Evolutionary conservation across 257 asterid species (phyloP).

Genomic region (Petrea volubilis): DNA sequence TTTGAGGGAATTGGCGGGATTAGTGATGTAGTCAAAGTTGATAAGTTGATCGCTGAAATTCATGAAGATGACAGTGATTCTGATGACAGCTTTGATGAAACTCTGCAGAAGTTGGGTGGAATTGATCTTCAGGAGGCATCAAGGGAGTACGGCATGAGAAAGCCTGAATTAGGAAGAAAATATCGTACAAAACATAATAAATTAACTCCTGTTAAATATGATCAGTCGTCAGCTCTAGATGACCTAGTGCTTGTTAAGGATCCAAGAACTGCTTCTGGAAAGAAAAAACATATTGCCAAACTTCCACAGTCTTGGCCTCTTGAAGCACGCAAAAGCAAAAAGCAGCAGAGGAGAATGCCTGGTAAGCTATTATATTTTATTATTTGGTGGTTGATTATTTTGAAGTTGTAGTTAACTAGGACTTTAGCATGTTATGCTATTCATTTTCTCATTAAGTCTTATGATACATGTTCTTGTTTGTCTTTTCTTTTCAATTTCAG

Average conservation of each 20-base stretch:
- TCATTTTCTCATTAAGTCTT: not conserved
- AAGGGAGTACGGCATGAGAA: conserved; percentile 30
- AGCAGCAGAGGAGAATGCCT: conserved; percentile 49
- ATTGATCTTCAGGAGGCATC: conserved; percentile 88
- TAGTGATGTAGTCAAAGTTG: conserved; percentile 47
- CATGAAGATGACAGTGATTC: too few relatives aligned
- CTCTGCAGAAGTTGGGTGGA: conserved; percentile 67
- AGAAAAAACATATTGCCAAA: conserved; percentile 63
- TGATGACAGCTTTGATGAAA: conserved; percentile 44
- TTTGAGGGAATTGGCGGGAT: conserved; percentile 77
- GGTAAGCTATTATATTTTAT: conserved; percentile 27
- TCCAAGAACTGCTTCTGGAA: conserved; percentile 69
- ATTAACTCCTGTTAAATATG: conserved; percentile 33
- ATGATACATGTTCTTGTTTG: not conserved
- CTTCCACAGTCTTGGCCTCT: conserved; percentile 69
- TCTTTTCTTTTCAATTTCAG: not conserved
- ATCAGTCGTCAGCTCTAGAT: conserved; percentile 48
- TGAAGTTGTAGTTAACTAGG: not conserved
- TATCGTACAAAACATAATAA: conserved; percentile 25
- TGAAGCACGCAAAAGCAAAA: conserved; percentile 61
- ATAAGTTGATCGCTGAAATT: conserved; percentile 53
- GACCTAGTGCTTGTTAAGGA: conserved; percentile 69
- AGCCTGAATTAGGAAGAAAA: too few relatives aligned
- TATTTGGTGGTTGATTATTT: conserved; percentile 1
- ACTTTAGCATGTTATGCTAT: too few relatives aligned